Evolutionary conservation across 2,329 filamentous ascomycete species (phyloP), one percentile per base, ranked within the genome.

Genomic region (Phoma sp.): DNA sequence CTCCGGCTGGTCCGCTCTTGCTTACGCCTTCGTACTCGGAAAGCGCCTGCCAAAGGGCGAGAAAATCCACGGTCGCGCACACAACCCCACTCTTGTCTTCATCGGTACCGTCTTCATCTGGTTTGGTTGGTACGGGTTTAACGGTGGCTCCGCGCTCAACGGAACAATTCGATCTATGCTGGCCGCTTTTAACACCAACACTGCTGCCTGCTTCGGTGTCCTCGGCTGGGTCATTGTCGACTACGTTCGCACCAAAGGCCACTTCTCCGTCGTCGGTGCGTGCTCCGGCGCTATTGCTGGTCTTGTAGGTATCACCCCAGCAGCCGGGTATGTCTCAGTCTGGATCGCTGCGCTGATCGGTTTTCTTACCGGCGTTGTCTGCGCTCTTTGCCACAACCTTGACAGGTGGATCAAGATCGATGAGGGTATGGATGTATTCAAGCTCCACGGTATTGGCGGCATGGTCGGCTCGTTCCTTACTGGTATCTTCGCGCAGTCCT

Each of bases 61-160:
- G 50, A 77, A 79, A 57, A 73, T 77, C 24, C 81, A 83, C 61
- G 76, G 78, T 55, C 85, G 84, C 68, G 81, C 85, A 1, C 85
- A 88, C 68, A 88, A 87, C 70, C 83, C 85, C 0, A 82, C 84
- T 0, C 78, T 88, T 1, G 84, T 88, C 62, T 86, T 85, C 61
- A 78, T 88, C 2, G 86, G 86, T 2, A 88, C 85, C 0, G 77
- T 86, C 1, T 76, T 88, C 36, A 87, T 88, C 57, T 88, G 85
- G 85, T 86, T 88, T 56, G 85, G 82, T 8, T 85, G 83, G 83
- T 81, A 84, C 57, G 83, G 82, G 1, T 85, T 85, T 71, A 85
- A 85, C 67, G 82, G 83, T 39, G 83, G 83, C 13, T 82, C 80
- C 4, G 80, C 50, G 3, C 9, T 57, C 13, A 83, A 82, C 62